Conservation (phyloP, 495 filamentous ascomycete genomes). For the Xylaria telfairii region DNA sequence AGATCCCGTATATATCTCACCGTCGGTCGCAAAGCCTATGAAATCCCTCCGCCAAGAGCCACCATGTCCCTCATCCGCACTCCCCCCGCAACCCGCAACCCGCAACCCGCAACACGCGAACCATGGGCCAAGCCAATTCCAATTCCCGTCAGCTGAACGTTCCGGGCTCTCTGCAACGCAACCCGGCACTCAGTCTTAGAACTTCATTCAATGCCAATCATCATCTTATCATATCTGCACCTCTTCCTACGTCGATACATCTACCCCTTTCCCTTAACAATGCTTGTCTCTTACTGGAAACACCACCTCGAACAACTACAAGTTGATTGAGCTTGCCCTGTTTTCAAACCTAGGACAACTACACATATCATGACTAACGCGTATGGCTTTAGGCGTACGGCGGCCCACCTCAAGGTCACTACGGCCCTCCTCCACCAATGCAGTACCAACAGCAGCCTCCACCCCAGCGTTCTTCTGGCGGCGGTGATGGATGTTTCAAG, state of each 20-base stretch:
- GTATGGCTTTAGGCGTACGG: slow-evolving; percentile 35
- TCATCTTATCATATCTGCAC: neutral
- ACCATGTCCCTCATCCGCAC: slow-evolving; percentile 1
- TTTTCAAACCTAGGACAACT: neutral
- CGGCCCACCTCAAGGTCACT: slow-evolving; percentile 31
- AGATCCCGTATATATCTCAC: slow-evolving; percentile 24
- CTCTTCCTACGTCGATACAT: neutral
- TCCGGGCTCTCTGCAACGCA: neutral
- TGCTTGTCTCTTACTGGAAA: neutral
- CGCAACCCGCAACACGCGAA: neutral
- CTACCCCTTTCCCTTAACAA: neutral
- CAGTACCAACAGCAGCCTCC: slow-evolving; percentile 68
- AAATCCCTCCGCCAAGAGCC: slow-evolving; percentile 27
- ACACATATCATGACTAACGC: slow-evolving; percentile 22
- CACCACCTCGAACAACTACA: neutral
- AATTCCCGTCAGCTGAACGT: neutral
- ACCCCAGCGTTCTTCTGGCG: slow-evolving; percentile 52
- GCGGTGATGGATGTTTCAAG: slow-evolving; percentile 65
- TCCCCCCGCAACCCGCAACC: no score
- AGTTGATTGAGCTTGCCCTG: neutral
- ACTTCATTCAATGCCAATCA: neutral
- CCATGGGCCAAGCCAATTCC: neutral
- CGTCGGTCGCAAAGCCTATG: slow-evolving; percentile 29
- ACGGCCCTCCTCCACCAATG: slow-evolving; percentile 48
- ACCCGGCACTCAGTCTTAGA: neutral